Evolutionary conservation across 2,329 filamentous ascomycete species (phyloP).

Genomic region (Zasmidium citrigriseum): DNA sequence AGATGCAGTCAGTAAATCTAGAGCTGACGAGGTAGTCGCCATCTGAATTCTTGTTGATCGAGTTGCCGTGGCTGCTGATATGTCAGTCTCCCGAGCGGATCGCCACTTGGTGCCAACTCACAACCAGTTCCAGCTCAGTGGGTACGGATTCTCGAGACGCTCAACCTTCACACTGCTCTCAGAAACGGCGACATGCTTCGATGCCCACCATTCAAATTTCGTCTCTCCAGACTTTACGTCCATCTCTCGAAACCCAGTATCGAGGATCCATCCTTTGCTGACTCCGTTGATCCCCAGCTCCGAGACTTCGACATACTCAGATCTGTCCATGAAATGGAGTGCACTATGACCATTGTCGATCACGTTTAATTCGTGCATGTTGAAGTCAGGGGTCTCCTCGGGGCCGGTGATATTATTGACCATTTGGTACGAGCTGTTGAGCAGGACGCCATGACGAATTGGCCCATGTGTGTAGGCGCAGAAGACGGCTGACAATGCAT

Average conservation of each 20-base stretch:
- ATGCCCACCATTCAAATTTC: conserved; percentile 38
- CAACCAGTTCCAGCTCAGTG: conserved; percentile 16
- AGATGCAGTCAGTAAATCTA: conserved; percentile 40
- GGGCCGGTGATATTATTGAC: background rate
- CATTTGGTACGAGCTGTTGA: conserved; percentile 14
- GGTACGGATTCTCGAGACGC: conserved; percentile 1
- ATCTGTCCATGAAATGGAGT: conserved; percentile 28
- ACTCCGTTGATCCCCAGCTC: background rate
- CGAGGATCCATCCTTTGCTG: conserved; percentile 4
- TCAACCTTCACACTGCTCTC: conserved; percentile 29
- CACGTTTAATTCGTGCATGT: conserved; percentile 43
- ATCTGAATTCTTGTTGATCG: conserved; percentile 38
- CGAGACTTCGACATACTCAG: background rate
- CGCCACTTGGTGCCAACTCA: background rate
- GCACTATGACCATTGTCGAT: conserved; percentile 34
- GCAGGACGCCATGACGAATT: conserved; percentile 6
- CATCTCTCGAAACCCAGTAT: conserved; percentile 27
- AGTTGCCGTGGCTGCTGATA: conserved; percentile 36
- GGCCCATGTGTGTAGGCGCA: conserved; percentile 5
- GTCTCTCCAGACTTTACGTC: conserved; percentile 35
- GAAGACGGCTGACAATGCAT: conserved; percentile 11
- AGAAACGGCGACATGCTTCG: conserved; percentile 34
- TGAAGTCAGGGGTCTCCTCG: conserved; percentile 21
- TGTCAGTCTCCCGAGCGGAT: background rate
- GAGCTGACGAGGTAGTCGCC: conserved; percentile 43